Evolutionary conservation across 1,284 basidiomycete genomes (phyloP), one percentile per base, ranked within the genome.

Genomic region (Sanghuangporus baumii): DNA sequence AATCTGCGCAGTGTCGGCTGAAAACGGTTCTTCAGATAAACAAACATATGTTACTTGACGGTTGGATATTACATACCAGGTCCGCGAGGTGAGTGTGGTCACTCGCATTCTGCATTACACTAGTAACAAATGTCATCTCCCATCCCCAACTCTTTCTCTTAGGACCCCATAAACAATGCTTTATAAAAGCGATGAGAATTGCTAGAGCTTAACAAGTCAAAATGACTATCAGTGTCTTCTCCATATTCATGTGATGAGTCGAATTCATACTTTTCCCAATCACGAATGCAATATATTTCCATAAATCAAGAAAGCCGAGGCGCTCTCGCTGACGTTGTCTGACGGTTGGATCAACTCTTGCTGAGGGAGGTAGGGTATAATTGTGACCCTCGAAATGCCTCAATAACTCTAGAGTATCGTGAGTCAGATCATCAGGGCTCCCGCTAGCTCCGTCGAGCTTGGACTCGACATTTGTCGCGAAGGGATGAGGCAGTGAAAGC

Each of bases 61-160:
- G 26, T 31, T 31, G 26, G 52, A 31, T 11, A 43, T 46, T 12
- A 78, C 84, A 66, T 67, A 91, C 89, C 61, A 99, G 88, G 67
- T 96, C 92, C 2, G 94, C 88, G 43, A 99, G 81, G 57, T 89
- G 85, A 9, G 92, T 90, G 73, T 97, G 93, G 50, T 85, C 81
- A 8, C 89, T 88, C 26, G 93, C 85, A 61, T 94, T 93, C 62
- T 96, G 86, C 82, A 97, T 91, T 67, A 97, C 80, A 62, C 86
- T 86, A 7, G 89, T 89, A 18, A 93, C 80, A 23, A 93, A 78
- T 1, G 91, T 93, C 91, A 94, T 93, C 72, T 94, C 89, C 57
- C 96, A 85, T 0, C 92, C 91, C 93, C 93, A 96, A 3, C 89
- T 88, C 72, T 89, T 89, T 70, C 85, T 87, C 43, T 88, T 84